These are phyloP conservation scores for Biscutella laevigata DNA, from an alignment of 441 rosid species.

Conservation along the genomic window DNA sequence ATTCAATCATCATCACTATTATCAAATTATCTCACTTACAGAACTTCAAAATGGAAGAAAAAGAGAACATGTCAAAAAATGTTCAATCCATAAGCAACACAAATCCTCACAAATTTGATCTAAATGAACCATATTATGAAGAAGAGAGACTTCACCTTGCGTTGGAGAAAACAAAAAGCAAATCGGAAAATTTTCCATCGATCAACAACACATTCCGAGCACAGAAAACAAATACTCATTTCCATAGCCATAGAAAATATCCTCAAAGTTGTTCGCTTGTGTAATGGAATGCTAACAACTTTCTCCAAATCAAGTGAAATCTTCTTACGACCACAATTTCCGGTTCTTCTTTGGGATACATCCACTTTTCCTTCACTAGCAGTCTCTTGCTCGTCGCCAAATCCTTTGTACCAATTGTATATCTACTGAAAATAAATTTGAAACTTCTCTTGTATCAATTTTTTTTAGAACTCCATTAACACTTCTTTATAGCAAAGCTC, in stretches of 20 bases:
- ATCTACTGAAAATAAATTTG: not conserved
- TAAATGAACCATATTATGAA: no score
- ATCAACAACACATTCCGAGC: no score
- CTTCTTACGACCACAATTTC: not conserved
- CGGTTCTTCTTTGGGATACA: not conserved
- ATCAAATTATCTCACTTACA: no score
- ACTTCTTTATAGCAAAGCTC: not conserved
- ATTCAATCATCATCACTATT: no score
- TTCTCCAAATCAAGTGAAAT: not conserved
- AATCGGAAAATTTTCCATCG: no score
- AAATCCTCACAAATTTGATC: not conserved
- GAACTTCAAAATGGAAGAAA: not conserved
- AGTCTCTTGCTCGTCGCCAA: not conserved
- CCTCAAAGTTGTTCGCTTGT: not conserved
- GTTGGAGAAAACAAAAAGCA: no score
- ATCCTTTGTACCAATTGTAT: not conserved
- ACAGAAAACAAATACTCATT: not conserved
- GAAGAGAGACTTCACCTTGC: not conserved
- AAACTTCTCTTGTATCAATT: not conserved
- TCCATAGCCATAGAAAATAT: not conserved
- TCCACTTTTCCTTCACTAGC: not conserved
- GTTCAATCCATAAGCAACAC: not conserved
- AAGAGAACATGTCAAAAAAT: not conserved
- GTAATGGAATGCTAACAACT: not conserved
- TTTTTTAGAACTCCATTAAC: not conserved